phyloP scores from a whole-genome alignment of 2,329 filamentous ascomycete genomes.

The Ophiostoma piceae region DNA sequence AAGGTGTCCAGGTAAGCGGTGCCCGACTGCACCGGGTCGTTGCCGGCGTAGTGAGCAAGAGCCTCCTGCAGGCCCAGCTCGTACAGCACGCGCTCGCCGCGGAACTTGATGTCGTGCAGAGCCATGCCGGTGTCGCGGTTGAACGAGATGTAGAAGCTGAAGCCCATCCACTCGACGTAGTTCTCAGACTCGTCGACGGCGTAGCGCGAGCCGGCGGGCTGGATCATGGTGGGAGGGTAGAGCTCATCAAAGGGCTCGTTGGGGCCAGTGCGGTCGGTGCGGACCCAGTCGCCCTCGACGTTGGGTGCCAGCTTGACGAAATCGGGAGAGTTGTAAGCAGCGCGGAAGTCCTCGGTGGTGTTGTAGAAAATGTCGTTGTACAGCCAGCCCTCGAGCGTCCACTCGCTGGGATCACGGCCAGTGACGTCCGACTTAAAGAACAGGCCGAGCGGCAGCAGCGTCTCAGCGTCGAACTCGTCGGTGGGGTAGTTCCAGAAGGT shows the following conservation, averaged over 20 bases:
- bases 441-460: conserved; percentile 44
- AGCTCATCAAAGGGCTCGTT: conserved; percentile 35
- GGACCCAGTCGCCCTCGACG: conserved; percentile 45
- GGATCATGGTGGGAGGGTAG: conserved; percentile 37
- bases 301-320: conserved; percentile 46
- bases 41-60: conserved; percentile 47
- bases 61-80: conserved; percentile 54
- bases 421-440: conserved; percentile 45
- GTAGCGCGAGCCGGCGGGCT: conserved; percentile 40
- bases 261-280: conserved; percentile 39
- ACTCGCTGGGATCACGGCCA: conserved; percentile 45
- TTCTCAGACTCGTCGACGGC: conserved; percentile 39
- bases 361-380: conserved; percentile 51
- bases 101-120: conserved; percentile 49
- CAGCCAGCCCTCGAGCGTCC: conserved; percentile 49
- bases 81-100: conserved; percentile 51
- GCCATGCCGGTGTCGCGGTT: conserved; percentile 44
- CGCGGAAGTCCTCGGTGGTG: conserved; percentile 44
- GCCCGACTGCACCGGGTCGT: conserved; percentile 43
- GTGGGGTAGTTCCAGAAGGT: conserved; percentile 40
- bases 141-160: conserved; percentile 48
- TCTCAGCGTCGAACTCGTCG: conserved; percentile 39
- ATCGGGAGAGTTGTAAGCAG: conserved; percentile 39
- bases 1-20: conserved; percentile 45
- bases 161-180: conserved; percentile 50